phyloP scores from a whole-genome alignment of 441 rosid species.

The Arabidopsis lyrata region DNA sequence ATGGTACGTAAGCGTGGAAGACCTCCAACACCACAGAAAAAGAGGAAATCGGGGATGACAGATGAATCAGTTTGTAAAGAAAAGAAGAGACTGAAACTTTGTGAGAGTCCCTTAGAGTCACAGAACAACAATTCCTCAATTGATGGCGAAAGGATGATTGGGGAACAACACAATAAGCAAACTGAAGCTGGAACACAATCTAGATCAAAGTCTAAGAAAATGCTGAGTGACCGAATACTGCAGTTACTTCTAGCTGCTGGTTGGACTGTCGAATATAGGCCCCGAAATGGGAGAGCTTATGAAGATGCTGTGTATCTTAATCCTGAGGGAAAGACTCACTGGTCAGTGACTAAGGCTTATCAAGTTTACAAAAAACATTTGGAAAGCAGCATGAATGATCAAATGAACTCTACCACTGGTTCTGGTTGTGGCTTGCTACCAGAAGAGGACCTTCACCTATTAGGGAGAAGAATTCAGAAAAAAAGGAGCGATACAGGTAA shows the following conservation, averaged over 20 bases:
- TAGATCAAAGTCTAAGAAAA: constrained; percentile 54
- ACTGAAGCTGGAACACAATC: constrained; percentile 43
- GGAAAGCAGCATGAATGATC: constrained; percentile 54
- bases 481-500: constrained; percentile 60
- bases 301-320: constrained; percentile 90
- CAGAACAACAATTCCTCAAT: constrained; percentile 20
- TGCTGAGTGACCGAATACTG: constrained; percentile 75
- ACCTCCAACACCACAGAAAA: constrained; percentile 39
- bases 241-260: constrained; percentile 80
- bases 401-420: constrained; percentile 49
- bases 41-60: constrained; percentile 24
- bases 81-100: constrained; percentile 23
- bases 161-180: constrained; percentile 35
- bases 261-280: constrained; percentile 88
- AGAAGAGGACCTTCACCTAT: constrained; percentile 71
- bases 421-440: constrained; percentile 72
- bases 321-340: constrained; percentile 91
- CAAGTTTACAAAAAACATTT: constrained; percentile 59
- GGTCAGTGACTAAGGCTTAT: constrained; percentile 97
- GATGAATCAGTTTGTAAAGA: constrained; percentile 33
- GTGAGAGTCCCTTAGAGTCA: constrained; percentile 37
- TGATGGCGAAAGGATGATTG: constrained; percentile 33
- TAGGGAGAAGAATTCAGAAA: constrained; percentile 56
- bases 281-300: constrained; percentile 65
- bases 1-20: constrained; percentile 43